phyloP scores from a whole-genome alignment of 352 stramenopile species.

The Thalassiosira mediterranea region DNA sequence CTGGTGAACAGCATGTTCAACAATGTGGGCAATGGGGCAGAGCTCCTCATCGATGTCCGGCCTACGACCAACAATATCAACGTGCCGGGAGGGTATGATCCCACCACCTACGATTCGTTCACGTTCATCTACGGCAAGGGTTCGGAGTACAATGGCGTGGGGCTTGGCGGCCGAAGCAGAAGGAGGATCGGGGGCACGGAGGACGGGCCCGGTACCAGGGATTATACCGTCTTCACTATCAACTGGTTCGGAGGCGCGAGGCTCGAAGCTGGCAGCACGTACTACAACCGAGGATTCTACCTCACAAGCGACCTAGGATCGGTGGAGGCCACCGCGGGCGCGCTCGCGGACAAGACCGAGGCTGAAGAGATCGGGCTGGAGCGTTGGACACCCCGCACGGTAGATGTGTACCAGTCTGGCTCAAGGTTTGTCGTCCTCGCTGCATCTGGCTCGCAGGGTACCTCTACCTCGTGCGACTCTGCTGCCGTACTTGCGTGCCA shows the following conservation, averaged over 20 bases:
- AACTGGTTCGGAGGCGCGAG: constrained; percentile 34
- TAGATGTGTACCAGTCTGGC: constrained; percentile 18
- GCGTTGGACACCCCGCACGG: constrained; percentile 15
- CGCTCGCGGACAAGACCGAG: constrained; percentile 7
- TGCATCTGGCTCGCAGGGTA: not conserved
- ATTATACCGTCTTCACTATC: constrained; percentile 43
- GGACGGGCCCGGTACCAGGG: constrained; percentile 1
- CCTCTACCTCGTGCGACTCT: constrained; percentile 1
- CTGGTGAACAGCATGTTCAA: constrained; percentile 23
- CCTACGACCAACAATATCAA: not conserved
- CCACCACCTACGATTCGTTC: constrained; percentile 9
- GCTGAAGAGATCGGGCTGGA: constrained; percentile 30
- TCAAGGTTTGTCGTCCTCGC: constrained; percentile 3
- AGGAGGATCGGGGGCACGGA: constrained; percentile 11
- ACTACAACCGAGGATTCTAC: constrained; percentile 26
- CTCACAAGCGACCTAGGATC: constrained; percentile 17
- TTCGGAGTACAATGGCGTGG: constrained; percentile 9
- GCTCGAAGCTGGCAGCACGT: constrained; percentile 15
- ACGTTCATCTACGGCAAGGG: constrained; percentile 34
- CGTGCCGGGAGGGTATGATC: constrained; percentile 13
- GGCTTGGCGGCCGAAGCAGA: not conserved
- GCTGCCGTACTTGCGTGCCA: constrained; percentile 20
- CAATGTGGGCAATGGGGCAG: not conserved
- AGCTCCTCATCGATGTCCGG: not conserved
- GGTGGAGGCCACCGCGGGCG: constrained; percentile 18